Base-by-base conservation (phyloP, 23 red algal species). In the Porphyridium purpureum region DNA sequence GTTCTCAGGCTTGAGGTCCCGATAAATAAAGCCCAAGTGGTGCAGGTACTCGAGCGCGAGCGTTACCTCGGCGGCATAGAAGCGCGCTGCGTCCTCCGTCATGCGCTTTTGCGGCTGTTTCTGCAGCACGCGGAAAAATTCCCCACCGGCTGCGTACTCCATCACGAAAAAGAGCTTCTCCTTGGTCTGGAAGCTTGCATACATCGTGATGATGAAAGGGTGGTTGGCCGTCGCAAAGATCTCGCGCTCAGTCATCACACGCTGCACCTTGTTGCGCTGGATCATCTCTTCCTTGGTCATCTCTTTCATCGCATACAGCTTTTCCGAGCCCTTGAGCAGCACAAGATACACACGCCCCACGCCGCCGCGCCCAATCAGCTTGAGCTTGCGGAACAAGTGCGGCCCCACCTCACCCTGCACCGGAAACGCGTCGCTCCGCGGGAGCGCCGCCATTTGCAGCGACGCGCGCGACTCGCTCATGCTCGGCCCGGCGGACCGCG, bases 191-290 rank as follows among this genome's bases (percentile, higher is more conserved):
- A 88, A 88, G 24, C 60, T 69, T 17, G 82, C 82, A 69, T 76
- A 88, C 71, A 88, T 76, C 33, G 82, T 88, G 40, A 88, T 62
- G 27, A 88, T 77, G 30, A 88, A 88, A 8, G 82, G 82, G 48
- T 88, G 82, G 52, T 88, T 88, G 1, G 73, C 70, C 20, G 82
- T 88, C 31, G 71, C 71, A 31, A 88, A 66, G 38, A 88, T 88
- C 50, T 88, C 82, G 5, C 82, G 33, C 44, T 88, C 82, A 7
- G 82, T 88, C 69, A 88, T 69, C 8, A 88, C 82, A 4, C 82
- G 62, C 48, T 82, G n/a, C n/a, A 88, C 82, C 62, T 88, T 88
- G 54, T 88, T 88, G 25, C 65, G 64, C 54, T 40, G 33, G 50
- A 88, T 78, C 70, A 88, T 88, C 62, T 88, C 82, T 31, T 76